Percentiles rank a stretch among this genome's conserved stretches.
These are phyloP conservation scores for Xylaria sp. DNA, from an alignment of 2,329 filamentous ascomycete genomes.

Conservation along the genomic window DNA sequence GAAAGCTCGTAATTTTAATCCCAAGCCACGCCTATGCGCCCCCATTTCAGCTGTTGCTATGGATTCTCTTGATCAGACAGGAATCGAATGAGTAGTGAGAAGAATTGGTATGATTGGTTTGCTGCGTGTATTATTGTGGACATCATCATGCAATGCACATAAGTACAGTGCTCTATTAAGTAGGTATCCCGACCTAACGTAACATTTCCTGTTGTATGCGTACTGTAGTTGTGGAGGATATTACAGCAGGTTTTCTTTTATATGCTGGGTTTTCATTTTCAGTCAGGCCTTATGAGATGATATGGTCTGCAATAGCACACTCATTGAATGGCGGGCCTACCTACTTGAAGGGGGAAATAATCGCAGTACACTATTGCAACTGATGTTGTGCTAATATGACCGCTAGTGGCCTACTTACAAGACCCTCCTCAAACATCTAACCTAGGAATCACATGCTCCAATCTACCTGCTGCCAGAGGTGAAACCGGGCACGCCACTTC, in stretches of 20 bases:
- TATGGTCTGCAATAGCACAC: neutral
- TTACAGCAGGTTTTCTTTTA: neutral
- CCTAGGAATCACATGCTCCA: neutral
- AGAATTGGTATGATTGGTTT: slow-evolving; percentile 9
- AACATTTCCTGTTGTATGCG: neutral
- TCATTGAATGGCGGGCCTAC: too few relatives aligned
- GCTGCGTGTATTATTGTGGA: slow-evolving; percentile 12
- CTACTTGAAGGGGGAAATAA: neutral
- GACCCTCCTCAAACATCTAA: neutral
- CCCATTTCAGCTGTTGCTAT: slow-evolving; percentile 29
- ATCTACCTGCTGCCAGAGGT: neutral
- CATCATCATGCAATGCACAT: slow-evolving; percentile 23
- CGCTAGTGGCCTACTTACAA: neutral
- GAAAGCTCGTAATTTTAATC: slow-evolving; percentile 33
- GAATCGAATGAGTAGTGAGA: slow-evolving; percentile 12
- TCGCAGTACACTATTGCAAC: neutral
- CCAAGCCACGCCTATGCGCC: slow-evolving; percentile 28
- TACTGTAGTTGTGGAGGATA: too few relatives aligned
- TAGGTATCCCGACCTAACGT: neutral
- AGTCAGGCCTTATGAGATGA: neutral
- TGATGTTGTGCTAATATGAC: neutral
- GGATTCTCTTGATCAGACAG: slow-evolving; percentile 18
- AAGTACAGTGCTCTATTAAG: neutral
- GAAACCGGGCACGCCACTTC: neutral
- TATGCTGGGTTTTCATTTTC: neutral